phyloP scores from a whole-genome alignment of 2,329 filamentous ascomycete genomes.

The Chalaropsis thielavioides region DNA sequence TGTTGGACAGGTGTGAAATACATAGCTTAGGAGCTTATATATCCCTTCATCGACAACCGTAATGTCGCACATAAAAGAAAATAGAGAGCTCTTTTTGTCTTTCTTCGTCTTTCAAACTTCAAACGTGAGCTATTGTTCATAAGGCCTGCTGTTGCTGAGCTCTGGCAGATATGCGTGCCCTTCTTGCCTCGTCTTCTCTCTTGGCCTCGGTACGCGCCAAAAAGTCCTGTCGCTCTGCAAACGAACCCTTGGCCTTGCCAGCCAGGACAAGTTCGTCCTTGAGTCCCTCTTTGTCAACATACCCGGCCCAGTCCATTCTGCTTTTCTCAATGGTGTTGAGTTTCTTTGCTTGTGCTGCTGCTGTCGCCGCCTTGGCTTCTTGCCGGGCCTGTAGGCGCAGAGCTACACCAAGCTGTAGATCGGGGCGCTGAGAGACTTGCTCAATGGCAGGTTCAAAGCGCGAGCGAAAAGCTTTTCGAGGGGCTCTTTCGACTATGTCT shows the following conservation, averaged over 20 bases:
- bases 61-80: not conserved
- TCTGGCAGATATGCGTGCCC: conserved; percentile 33
- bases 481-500: conserved; percentile 26
- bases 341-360: conserved; percentile 33
- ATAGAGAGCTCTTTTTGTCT: too few species aligned
- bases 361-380: conserved; percentile 30
- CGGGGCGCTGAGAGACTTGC: conserved; percentile 31
- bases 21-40: not conserved
- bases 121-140: not conserved
- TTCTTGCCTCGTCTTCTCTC: conserved; percentile 45
- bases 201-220: conserved; percentile 48
- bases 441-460: conserved; percentile 45
- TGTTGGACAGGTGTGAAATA: not conserved
- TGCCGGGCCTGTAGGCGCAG: conserved; percentile 35
- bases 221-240: conserved; percentile 48
- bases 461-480: conserved; percentile 45
- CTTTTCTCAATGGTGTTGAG: conserved; percentile 59
- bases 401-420: conserved; percentile 44
- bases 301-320: conserved; percentile 58
- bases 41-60: conserved; percentile 5
- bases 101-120: not conserved
- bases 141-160: conserved; percentile 11
- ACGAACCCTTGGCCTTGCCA: conserved; percentile 50
- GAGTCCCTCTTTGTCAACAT: conserved; percentile 56
- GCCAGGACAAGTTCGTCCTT: conserved; percentile 52